Base-by-base conservation (phyloP, 2,329 filamentous ascomycete genomes). In the Colletotrichum liriopes region DNA sequence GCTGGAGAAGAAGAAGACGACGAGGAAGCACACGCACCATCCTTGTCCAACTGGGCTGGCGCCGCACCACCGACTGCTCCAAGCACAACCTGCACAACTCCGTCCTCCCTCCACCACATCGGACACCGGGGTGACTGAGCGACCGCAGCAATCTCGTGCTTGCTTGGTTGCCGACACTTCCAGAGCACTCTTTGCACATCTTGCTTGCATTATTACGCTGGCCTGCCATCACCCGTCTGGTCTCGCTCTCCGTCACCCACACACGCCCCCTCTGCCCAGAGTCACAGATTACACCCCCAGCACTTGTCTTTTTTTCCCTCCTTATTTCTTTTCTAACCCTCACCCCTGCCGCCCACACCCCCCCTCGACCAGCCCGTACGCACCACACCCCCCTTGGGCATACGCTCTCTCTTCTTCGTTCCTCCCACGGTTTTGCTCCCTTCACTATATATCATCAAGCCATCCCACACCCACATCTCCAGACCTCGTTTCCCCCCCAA, bases 371-470 rank as follows among this genome's bases (percentile, higher is more conserved):
- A 39, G 7, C n/a, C 45, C 7, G 23, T n/a, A 37, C 35, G 2
- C 35, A 37, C 35, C 35, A 37, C 51, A 37, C 67, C 23, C 52
- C 56, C 43, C 63, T 49, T 67, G 64, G 63, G 49, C 55, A 61
- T 39, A 49, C 64, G 3, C 55, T 18, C 45, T 35, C 52, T n/a
- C 52, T 55, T n/a, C 51, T 41, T 60, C 51, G 61, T 68, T 58
- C n/a, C 58, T 68, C 35, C 69, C 65, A 39, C 56, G 54, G 67
- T 41, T 23, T 39, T 45, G 58, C 67, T 70, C 58, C 12, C 52
- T 68, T 45, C 37, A 32, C 39, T 72, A 72, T 72, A 69, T 72
- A 72, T 72, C 65, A 69, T 60, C 69, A 72, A 69, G 69, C 65
- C 52, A 29, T 72, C 69, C 69, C 65, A 64, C 69, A 35, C 55